phyloP scores from a whole-genome alignment of 257 asterid genomes.

The Craterostigma plantagineum region DNA sequence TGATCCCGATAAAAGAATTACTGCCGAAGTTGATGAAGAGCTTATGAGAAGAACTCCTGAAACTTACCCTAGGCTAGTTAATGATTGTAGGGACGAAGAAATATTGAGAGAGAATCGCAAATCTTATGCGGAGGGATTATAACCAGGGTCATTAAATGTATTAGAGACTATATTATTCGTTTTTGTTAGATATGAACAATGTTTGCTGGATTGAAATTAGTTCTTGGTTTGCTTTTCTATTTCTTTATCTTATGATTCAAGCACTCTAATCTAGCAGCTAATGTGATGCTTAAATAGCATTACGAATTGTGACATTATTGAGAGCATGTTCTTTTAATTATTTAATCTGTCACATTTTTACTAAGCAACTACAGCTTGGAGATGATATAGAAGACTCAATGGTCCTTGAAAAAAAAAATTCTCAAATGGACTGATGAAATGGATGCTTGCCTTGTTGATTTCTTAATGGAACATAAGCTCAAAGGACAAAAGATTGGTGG shows the following conservation, averaged over 20 bases:
- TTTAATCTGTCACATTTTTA: background rate
- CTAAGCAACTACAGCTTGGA: background rate
- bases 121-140: background rate
- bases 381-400: background rate
- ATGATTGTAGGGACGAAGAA: background rate
- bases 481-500: too few species aligned
- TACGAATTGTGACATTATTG: background rate
- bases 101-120: background rate
- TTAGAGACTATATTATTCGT: background rate
- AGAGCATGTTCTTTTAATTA: background rate
- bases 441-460: background rate
- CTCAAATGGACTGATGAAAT: background rate
- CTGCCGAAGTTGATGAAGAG: constrained; percentile 1
- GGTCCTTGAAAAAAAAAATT: background rate
- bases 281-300: background rate
- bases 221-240: too few species aligned
- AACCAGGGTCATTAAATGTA: background rate
- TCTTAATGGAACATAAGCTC: too few species aligned
- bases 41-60: background rate
- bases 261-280: too few species aligned
- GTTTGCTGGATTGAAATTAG: too few species aligned
- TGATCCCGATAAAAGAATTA: background rate
- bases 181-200: too few species aligned
- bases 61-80: background rate
- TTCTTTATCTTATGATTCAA: too few species aligned